phyloP scores from a whole-genome alignment of 2,329 filamentous ascomycete species.

The Phyllosticta capitalensis region DNA sequence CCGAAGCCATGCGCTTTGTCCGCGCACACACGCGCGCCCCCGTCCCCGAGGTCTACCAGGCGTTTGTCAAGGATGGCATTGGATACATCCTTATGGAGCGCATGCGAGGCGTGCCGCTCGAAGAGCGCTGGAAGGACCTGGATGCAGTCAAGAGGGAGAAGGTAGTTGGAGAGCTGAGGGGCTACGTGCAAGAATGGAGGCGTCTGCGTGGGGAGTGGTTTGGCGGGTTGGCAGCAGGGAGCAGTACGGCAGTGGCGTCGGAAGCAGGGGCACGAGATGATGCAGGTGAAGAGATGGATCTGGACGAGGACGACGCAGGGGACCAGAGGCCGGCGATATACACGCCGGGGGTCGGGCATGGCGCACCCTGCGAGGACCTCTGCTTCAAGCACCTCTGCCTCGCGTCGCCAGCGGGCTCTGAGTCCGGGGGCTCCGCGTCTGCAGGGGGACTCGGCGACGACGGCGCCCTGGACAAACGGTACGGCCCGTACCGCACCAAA shows the following conservation, averaged over 20 bases:
- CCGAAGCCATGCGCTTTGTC: slow-evolving; percentile 8
- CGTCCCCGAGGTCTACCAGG: slow-evolving; percentile 8
- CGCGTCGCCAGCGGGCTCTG: not conserved
- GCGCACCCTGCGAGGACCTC: slow-evolving; percentile 4
- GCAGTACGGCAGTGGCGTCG: slow-evolving; percentile 5
- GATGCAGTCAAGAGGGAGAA: slow-evolving; percentile 3
- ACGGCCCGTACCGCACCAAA: slow-evolving; percentile 13
- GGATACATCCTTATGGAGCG: slow-evolving; percentile 16
- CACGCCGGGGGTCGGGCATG: not conserved
- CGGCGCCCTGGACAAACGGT: slow-evolving; percentile 9
- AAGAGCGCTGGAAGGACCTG: slow-evolving; percentile 11
- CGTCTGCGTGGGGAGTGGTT: slow-evolving; percentile 13
- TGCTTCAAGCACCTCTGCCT: slow-evolving; percentile 5
- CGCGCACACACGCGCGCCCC: not conserved
- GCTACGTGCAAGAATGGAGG: slow-evolving; percentile 12
- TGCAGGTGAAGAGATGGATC: not conserved
- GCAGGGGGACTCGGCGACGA: not conserved
- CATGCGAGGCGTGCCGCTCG: slow-evolving; percentile 13
- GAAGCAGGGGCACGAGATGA: not conserved
- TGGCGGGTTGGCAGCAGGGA: slow-evolving; percentile 12
- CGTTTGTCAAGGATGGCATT: slow-evolving; percentile 6
- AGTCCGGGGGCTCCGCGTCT: not conserved
- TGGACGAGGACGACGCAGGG: not conserved
- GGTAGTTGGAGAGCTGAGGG: slow-evolving; percentile 13
- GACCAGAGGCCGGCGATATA: not conserved